A percentile compares a stretch with the other conserved stretches of the same genome.
These are phyloP conservation scores for Atkinsonella hypoxylon DNA, from an alignment of 2,329 filamentous ascomycete species.

Conservation along the genomic window DNA sequence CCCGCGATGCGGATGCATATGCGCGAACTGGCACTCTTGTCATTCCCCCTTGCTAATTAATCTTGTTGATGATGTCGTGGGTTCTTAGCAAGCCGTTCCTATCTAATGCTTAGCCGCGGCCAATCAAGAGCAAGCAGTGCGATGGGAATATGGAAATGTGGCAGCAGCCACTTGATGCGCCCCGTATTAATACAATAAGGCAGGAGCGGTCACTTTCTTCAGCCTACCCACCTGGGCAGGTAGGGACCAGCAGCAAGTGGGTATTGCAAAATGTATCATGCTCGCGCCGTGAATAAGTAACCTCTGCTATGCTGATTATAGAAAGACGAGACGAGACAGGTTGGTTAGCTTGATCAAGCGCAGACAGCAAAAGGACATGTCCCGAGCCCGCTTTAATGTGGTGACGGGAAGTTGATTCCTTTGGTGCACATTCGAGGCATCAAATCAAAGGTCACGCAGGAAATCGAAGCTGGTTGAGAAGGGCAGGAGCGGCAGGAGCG, in stretches of 20 bases:
- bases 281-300: too few species aligned
- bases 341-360: too few species aligned
- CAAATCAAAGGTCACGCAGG: neutral
- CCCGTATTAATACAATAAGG: too few species aligned
- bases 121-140: slow-evolving; percentile 1
- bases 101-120: neutral
- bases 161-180: too few species aligned
- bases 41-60: neutral
- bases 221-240: too few species aligned
- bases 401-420: neutral
- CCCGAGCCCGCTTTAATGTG: neutral
- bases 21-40: neutral
- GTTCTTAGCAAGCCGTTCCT: neutral
- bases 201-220: neutral
- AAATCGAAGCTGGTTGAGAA: neutral
- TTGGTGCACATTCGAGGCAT: neutral
- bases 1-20: neutral
- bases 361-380: neutral
- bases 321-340: too few species aligned
- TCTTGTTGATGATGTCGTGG: neutral
- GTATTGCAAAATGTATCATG: too few species aligned
- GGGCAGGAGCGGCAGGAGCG: neutral
- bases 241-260: too few species aligned
- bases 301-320: too few species aligned
- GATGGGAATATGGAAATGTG: neutral